Evolutionary conservation across 163 green algal species (phyloP), one percentile per base, ranked within the genome.

Genomic region (Scenedesmus sp.): DNA sequence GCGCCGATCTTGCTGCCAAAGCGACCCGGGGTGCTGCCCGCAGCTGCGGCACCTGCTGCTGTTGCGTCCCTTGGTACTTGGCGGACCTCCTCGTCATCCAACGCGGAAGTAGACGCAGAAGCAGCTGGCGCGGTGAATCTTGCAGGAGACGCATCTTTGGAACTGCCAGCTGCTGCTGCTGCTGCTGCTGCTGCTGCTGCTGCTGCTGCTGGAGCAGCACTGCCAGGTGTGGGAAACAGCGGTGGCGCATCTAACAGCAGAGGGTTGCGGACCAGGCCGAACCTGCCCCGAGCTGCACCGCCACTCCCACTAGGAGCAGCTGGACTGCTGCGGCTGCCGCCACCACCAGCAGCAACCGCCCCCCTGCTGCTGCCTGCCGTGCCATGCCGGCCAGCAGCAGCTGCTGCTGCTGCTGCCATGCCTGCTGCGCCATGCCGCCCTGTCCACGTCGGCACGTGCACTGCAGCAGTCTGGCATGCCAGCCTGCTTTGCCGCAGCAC

Each of bases 361-460:
- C 30, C 72, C 70, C 37, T 61, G 44, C 70, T 72, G 85, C 44
- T 84, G 72, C 46, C 43, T 33, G 43, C 40, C n/a, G n/a, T n/a
- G 15, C 49, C 18, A 22, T 22, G 0, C 18, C 76, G 84, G 44
- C 85, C 85, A 46, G 13, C 72, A 18, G 43, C 86, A 18, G 44
- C 70, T 9, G 33, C 86, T 76, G n/a, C n/a, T n/a, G 42, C 65
- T 85, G 80, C 35, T 83, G 44, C 65, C 33, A 16, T 56, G 35
- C 93, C 96, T 16, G 95, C 95, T 18, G 88, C 83, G 12, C 96
- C 96, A 51, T 92, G 92, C 2, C 93, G 86, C 0, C 98, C 98
- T 26, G 98, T 99, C 98, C 98, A 99, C 0, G 98, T 99, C n/a
- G 98, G 98, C 56, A 95, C 91, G 80, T 94, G 94, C 35, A 99